A percentile compares a stretch with the other conserved stretches of the same genome.
Evolutionary conservation across 768 basidiomycete species (phyloP).

Genomic region (Gloeostereum incarnatum): DNA sequence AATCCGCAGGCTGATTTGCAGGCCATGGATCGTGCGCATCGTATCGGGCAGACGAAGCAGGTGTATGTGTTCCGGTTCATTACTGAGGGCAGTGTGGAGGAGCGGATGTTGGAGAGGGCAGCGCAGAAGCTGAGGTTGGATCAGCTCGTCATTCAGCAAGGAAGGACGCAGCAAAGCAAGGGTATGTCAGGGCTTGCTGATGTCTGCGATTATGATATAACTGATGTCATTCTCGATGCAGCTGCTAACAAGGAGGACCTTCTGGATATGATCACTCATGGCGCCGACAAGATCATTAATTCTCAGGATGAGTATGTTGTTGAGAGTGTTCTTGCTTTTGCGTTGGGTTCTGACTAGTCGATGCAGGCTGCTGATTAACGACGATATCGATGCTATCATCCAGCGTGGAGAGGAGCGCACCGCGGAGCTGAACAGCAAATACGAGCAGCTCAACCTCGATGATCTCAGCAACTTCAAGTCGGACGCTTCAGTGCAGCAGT

Average conservation of each 20-base stretch:
- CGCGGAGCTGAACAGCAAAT: conserved; percentile 80
- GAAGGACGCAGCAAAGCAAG: conserved; percentile 75
- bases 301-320: conserved; percentile 54
- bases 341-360: background rate
- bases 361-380: conserved; percentile 68
- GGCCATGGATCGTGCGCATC: conserved; percentile 97
- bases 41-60: conserved; percentile 95
- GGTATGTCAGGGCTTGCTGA: conserved; percentile 27
- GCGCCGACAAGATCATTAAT: conserved; percentile 95
- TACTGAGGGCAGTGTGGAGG: conserved; percentile 92
- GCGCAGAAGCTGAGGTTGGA: conserved; percentile 93
- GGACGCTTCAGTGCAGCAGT: conserved; percentile 83
- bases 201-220: background rate
- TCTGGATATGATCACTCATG: conserved; percentile 96
- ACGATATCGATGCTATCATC: conserved; percentile 94
- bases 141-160: conserved; percentile 96
- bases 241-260: conserved; percentile 94
- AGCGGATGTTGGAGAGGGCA: conserved; percentile 89
- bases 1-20: conserved; percentile 99
- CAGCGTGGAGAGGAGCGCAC: conserved; percentile 87
- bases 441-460: conserved; percentile 87
- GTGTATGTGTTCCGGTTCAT: conserved; percentile 97
- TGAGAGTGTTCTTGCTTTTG: background rate
- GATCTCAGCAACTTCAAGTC: conserved; percentile 97
- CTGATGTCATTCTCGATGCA: conserved; percentile 14